Evolutionary conservation across 257 asterid species (phyloP).

Genomic region (Solanum chilense): DNA sequence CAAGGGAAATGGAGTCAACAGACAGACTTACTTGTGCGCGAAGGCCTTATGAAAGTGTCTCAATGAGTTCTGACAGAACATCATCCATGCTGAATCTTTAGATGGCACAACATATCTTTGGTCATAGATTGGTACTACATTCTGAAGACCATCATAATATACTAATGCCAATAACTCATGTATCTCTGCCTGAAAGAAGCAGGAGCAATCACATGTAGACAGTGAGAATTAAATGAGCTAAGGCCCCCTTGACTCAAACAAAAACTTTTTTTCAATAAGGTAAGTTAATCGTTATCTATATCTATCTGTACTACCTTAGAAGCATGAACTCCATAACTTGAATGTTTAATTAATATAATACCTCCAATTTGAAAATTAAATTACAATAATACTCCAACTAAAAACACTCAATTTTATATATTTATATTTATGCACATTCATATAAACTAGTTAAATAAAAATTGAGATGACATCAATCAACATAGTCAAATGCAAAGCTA

Average conservation of each 20-base stretch:
- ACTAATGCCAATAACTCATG: constrained; percentile 93
- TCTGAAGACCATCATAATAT: constrained; percentile 93
- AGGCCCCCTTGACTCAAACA: not conserved
- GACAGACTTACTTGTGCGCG: constrained; percentile 51
- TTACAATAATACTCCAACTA: too few relatives aligned
- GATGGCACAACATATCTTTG: constrained; percentile 66
- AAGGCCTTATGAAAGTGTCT: constrained; percentile 88
- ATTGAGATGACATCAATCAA: not conserved
- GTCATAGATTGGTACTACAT: constrained; percentile 95
- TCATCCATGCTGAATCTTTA: constrained; percentile 66
- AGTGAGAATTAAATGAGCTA: not conserved
- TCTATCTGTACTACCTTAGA: not conserved
- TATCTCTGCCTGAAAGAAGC: constrained; percentile 78
- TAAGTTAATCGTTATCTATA: not conserved
- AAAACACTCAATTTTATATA: not conserved
- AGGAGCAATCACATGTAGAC: not conserved
- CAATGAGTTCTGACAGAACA: constrained; percentile 81
- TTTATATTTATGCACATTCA: not conserved
- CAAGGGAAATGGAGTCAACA: constrained; percentile 12
- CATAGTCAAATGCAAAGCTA: not conserved
- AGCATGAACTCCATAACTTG: not conserved
- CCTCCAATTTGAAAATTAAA: not conserved
- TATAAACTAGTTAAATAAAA: not conserved
- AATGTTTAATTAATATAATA: not conserved
- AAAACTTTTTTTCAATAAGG: not conserved